Evolutionary conservation across 2,329 filamentous ascomycete genomes (phyloP).

Genomic region (Helotiales sp.): DNA sequence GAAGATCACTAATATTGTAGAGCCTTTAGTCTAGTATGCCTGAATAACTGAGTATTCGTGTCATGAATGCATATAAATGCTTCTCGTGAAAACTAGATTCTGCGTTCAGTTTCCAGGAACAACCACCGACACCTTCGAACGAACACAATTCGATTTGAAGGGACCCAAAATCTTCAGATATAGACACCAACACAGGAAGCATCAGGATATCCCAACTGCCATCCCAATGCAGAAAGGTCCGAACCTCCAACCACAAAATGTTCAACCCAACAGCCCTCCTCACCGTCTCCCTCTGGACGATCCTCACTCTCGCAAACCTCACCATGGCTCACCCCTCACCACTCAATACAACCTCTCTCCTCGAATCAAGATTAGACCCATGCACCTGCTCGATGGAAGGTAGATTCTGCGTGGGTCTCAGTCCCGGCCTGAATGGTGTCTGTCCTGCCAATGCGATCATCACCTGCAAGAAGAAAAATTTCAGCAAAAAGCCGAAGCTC

Average conservation of each 20-base stretch:
- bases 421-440: neutral
- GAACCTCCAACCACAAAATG: neutral
- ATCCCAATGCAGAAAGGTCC: no score
- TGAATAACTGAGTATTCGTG: no score
- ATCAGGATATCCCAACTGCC: no score
- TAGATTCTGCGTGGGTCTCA: neutral
- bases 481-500: neutral
- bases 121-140: no score
- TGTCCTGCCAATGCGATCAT: constrained; percentile 1
- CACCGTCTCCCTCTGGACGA: neutral
- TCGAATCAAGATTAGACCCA: neutral
- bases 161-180: no score
- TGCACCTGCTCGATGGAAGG: neutral
- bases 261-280: neutral
- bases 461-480: neutral
- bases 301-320: neutral
- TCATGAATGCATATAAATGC: no score
- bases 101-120: no score
- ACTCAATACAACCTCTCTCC: neutral
- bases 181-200: no score
- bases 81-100: no score
- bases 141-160: no score
- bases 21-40: no score
- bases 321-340: neutral
- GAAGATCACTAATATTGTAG: no score